These are phyloP conservation scores for Coelastrella sp. DNA, from an alignment of 139 green algal species.

Conservation along the genomic window DNA sequence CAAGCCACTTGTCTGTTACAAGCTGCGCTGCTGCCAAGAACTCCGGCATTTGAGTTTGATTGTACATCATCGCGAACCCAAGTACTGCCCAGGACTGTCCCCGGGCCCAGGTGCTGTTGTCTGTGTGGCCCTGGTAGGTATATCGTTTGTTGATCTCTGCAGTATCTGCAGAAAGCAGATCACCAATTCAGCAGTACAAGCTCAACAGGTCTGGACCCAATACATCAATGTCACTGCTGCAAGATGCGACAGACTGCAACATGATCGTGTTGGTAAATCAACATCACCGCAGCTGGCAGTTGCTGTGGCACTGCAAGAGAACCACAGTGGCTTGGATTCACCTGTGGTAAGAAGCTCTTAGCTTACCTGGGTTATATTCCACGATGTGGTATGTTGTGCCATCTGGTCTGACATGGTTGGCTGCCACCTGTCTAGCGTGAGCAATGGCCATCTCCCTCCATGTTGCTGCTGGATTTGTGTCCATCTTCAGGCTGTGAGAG, in stretches of 20 bases:
- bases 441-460: conserved; percentile 31
- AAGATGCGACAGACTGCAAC: no score
- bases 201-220: background rate
- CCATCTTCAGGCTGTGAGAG: conserved; percentile 7
- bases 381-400: conserved; percentile 47
- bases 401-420: conserved; percentile 45
- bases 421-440: conserved; percentile 35
- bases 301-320: no score
- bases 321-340: no score
- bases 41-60: conserved; percentile 1
- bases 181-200: background rate
- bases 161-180: background rate
- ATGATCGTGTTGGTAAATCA: background rate
- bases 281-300: no score
- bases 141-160: background rate
- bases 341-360: no score
- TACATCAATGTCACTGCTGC: background rate
- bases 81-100: conserved; percentile 34
- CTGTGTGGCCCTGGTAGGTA: background rate
- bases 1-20: conserved; percentile 25
- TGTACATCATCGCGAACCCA: conserved; percentile 33
- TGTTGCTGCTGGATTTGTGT: background rate
- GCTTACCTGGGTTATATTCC: conserved; percentile 22
- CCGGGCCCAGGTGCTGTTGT: conserved; percentile 33
- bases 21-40: background rate